These are phyloP conservation scores for Botrytis galanthina DNA, from an alignment of 2,329 filamentous ascomycete genomes.

Conservation along the genomic window DNA sequence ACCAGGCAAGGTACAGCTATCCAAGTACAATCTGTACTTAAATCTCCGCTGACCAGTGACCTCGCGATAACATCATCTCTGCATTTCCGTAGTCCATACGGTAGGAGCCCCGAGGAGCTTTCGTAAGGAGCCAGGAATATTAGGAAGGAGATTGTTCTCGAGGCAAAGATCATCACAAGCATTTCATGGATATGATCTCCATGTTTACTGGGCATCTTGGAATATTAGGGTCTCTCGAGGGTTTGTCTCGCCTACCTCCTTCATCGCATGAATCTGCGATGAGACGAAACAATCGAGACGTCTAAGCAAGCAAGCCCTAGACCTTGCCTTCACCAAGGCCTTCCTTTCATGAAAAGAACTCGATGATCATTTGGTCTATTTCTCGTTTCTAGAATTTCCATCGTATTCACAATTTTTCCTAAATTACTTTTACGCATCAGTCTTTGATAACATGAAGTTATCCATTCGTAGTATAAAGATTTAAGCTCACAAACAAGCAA, in stretches of 20 bases:
- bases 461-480: not conserved
- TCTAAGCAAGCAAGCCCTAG: not conserved
- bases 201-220: not conserved
- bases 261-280: not conserved
- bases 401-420: not conserved
- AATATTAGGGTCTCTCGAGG: not conserved
- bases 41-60: not conserved
- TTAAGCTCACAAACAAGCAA: conserved; percentile 9
- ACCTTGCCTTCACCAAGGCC: not conserved
- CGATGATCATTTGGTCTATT: not conserved
- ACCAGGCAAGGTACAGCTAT: not conserved
- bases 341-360: not conserved
- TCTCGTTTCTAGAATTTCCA: not conserved
- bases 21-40: not conserved
- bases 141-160: not conserved
- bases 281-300: not conserved
- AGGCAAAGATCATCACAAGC: conserved; percentile 8
- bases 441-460: not conserved
- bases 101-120: not conserved
- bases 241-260: not conserved
- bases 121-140: conserved; percentile 1
- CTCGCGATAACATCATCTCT: conserved; percentile 2
- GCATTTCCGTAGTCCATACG: not conserved
- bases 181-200: not conserved
- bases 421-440: not conserved